Percentiles rank a stretch among this genome's conserved stretches.
Conservation (phyloP, 176 grass and related monocot species). For the Thalia dealbata region DNA sequence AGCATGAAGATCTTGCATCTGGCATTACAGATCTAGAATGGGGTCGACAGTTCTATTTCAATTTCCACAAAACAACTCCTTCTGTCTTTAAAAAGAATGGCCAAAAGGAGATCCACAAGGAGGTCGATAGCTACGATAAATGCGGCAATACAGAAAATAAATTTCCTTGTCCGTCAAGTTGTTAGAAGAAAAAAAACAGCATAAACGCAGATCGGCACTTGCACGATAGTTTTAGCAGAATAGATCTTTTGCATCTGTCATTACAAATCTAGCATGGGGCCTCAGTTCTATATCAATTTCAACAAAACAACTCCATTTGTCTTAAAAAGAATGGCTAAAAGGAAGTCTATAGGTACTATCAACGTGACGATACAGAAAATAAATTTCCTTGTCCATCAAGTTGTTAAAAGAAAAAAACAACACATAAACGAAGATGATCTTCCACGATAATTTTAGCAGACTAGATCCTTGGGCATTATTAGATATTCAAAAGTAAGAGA, state of each 20-base stretch:
- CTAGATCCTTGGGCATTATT: background rate
- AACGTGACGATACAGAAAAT: no score
- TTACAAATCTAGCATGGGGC: background rate
- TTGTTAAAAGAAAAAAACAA: no score
- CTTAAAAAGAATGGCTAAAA: background rate
- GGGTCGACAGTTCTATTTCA: background rate
- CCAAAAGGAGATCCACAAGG: background rate
- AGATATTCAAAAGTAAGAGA: background rate
- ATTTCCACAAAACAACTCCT: background rate
- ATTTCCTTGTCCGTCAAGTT: background rate
- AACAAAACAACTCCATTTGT: background rate
- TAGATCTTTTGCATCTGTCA: background rate
- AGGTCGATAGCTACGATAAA: background rate
- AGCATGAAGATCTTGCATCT: background rate
- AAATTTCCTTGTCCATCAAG: background rate
- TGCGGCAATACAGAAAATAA: background rate
- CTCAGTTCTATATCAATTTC: background rate
- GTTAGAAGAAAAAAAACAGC: no score
- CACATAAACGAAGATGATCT: no score
- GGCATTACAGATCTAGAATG: background rate
- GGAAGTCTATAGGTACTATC: no score
- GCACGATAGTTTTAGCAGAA: no score
- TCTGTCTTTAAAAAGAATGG: background rate
- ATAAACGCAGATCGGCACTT: no score
- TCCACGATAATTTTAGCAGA: no score